Conservation (phyloP, 2,329 filamentous ascomycete species). For the Paraphoma chrysanthemicola region DNA sequence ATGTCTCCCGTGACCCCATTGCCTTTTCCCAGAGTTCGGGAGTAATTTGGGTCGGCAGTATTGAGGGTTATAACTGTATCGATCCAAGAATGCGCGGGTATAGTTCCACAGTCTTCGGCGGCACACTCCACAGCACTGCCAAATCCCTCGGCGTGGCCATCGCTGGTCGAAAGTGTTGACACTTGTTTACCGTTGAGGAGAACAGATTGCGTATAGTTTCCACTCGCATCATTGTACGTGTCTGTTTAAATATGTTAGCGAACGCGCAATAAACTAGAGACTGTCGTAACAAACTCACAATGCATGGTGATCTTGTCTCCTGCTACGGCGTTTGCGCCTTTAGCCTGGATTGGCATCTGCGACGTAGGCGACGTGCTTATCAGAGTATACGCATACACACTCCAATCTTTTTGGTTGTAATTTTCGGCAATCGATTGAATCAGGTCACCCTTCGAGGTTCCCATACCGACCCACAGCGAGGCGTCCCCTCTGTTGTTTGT, state of each 20-base stretch:
- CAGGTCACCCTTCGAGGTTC: slow-evolving; percentile 57
- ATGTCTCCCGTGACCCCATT: slow-evolving; percentile 52
- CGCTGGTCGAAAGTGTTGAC: slow-evolving; percentile 55
- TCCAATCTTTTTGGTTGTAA: slow-evolving; percentile 44
- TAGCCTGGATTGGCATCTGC: slow-evolving; percentile 46
- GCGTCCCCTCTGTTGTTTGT: slow-evolving; percentile 23
- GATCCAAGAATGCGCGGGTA: slow-evolving; percentile 51
- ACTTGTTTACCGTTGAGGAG: slow-evolving; percentile 47
- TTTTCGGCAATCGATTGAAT: slow-evolving; percentile 55
- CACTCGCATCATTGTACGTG: slow-evolving; percentile 49
- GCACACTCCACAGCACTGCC: slow-evolving; percentile 54
- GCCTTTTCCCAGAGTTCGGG: slow-evolving; percentile 47
- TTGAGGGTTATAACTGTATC: slow-evolving; percentile 49
- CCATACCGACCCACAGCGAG: slow-evolving; percentile 60
- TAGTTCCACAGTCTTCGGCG: slow-evolving; percentile 49
- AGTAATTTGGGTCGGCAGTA: slow-evolving; percentile 48
- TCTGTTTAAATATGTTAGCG: slow-evolving; percentile 22
- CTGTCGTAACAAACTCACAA: slow-evolving; percentile 23
- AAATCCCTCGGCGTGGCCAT: slow-evolving; percentile 53
- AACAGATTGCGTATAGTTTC: slow-evolving; percentile 53
- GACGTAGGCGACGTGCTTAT: slow-evolving; percentile 37
- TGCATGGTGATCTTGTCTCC: slow-evolving; percentile 52
- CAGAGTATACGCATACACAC: slow-evolving; percentile 50
- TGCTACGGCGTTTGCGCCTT: slow-evolving; percentile 26
- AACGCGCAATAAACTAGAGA: background rate